Evolutionary conservation across 192 early-diverging fungal species (phyloP), one percentile per base, ranked within the genome.

Genomic region (Backusella circina): DNA sequence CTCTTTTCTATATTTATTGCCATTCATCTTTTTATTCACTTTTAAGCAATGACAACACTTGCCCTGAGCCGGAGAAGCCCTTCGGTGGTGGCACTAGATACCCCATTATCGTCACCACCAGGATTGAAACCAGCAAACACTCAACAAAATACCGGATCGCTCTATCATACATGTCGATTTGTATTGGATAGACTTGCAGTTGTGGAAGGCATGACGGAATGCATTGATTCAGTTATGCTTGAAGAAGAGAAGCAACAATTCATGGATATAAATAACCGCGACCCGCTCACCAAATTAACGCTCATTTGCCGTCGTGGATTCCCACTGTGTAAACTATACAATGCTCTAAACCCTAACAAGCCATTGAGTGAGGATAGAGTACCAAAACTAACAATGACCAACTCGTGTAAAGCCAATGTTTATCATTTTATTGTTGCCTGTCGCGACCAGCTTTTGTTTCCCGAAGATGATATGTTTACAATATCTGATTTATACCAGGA

Each of bases 401-500:
- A 94, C 51, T 85, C 90, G 69, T 94, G 91, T 80, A 96, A 98
- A 78, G 90, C 92, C 64, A 89, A 87, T 26, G 91, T 98, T 54
- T 96, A 92, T 83, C 86, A 90, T 66, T 99, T 99, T 85, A 80
- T 97, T 36, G 91, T 93, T 68, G 92, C 91, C 28, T 96, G 96
- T 81, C 91, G 92, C 67, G 84, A 90, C 33, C 90, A 95, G 77
- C 87, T 93, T 1, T 79, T 92, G 65, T 86, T 90, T 28, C 83
- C 84, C 50, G 89, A 96, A 36, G 92, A 96, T 57, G 87, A 93
- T 75, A 82, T 94, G 47, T 95, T 97, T 81, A 89, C 92, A 18
- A 92, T 98, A 68, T 89, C 94, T 8, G 95, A 96, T 51, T 83
- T 98, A 47, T 95, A 92, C 76, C 93, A 95, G 77, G 95, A 99